phyloP scores from a whole-genome alignment of 192 early-diverging fungal genomes.

The Geranomyces michiganensis region DNA sequence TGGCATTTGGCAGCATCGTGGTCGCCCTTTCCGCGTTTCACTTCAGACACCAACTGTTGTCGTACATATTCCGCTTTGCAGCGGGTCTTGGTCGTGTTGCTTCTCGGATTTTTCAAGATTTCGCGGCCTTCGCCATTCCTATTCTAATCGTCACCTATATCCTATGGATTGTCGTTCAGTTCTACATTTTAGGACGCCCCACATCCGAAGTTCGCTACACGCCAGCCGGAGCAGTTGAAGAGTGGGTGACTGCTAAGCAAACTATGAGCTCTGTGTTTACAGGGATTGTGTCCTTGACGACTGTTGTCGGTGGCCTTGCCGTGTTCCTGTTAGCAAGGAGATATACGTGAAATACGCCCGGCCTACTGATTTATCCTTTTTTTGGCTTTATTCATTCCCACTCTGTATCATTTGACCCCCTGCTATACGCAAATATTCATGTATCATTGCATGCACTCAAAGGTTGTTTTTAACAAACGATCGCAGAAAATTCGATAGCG shows the following conservation, averaged over 20 bases:
- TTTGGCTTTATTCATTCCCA: too few species aligned
- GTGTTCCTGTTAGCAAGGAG: neutral
- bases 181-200: slow-evolving; percentile 9
- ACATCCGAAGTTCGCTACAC: neutral
- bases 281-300: neutral
- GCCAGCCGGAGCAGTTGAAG: neutral
- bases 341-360: neutral
- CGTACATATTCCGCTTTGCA: neutral
- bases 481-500: too few species aligned
- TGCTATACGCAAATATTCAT: too few species aligned
- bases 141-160: slow-evolving; percentile 10
- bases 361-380: too few species aligned
- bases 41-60: neutral
- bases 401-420: too few species aligned
- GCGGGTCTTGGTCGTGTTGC: neutral
- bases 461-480: too few species aligned
- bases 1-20: neutral
- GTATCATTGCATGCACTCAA: too few species aligned
- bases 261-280: neutral
- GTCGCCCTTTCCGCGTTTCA: neutral
- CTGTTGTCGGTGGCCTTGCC: neutral
- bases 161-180: slow-evolving; percentile 19
- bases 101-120: neutral
- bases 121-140: neutral
- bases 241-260: slow-evolving; percentile 7